phyloP scores from a whole-genome alignment of 179 eudicot species.

The Drosera spatulata region DNA sequence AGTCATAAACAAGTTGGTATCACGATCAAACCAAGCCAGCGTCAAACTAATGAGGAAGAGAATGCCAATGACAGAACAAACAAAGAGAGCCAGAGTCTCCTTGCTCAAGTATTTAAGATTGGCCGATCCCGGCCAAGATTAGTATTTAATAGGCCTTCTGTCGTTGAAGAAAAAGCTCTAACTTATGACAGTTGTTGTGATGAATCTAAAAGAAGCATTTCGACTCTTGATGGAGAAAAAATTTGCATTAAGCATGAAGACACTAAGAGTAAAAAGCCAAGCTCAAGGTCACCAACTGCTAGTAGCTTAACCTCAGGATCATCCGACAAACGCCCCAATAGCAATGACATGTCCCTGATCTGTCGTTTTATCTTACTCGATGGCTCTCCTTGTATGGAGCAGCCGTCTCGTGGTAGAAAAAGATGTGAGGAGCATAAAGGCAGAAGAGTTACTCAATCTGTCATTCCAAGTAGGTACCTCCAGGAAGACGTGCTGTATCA shows the following conservation, averaged over 20 bases:
- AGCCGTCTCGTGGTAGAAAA: slow-evolving; percentile 49
- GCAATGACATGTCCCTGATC: slow-evolving; percentile 10
- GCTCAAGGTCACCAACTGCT: not conserved
- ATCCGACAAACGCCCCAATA: not conserved
- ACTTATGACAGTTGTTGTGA: slow-evolving; percentile 50
- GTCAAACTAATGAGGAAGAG: slow-evolving; percentile 6
- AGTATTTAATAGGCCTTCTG: slow-evolving; percentile 21
- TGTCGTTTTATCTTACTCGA: slow-evolving; percentile 48
- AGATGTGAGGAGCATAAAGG: slow-evolving; percentile 78
- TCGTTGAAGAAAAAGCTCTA: slow-evolving; percentile 3
- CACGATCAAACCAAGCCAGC: slow-evolving; percentile 40
- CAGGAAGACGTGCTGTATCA: slow-evolving; percentile 3
- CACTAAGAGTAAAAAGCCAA: slow-evolving; percentile 26
- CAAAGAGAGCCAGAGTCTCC: slow-evolving; percentile 9
- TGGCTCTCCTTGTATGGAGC: slow-evolving; percentile 38
- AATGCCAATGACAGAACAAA: slow-evolving; percentile 4
- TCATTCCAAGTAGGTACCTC: not conserved
- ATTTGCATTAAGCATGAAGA: slow-evolving; percentile 74
- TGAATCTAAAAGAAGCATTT: slow-evolving; percentile 38
- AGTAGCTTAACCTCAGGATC: not conserved
- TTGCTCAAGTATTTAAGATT: slow-evolving; percentile 45
- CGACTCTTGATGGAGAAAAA: slow-evolving; percentile 52
- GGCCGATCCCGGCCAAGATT: slow-evolving; percentile 42
- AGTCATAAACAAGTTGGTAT: slow-evolving; percentile 46
- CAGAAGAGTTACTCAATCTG: slow-evolving; percentile 19